Percentiles rank a stretch among this genome's conserved stretches.
phyloP scores from a whole-genome alignment of 768 basidiomycete species.

The Mycena kentingensis region DNA sequence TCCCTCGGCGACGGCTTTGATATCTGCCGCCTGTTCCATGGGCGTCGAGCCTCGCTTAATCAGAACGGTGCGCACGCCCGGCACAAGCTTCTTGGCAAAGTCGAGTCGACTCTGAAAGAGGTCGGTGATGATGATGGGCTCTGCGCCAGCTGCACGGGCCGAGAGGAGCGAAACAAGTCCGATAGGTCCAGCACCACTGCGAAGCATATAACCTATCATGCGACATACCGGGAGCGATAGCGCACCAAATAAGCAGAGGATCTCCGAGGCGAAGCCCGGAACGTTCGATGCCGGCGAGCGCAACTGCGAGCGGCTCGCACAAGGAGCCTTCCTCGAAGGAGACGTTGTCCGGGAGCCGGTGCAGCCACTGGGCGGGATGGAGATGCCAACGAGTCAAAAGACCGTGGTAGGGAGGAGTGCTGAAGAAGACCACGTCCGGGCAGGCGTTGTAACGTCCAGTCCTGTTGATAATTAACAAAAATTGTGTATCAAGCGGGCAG shows the following conservation, averaged over 20 bases:
- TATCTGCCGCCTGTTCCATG: constrained; percentile 52
- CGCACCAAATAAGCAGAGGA: constrained; percentile 60
- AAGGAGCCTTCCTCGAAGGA: constrained; percentile 70
- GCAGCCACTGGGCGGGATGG: constrained; percentile 69
- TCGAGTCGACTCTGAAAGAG: constrained; percentile 65
- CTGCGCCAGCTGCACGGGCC: constrained; percentile 67
- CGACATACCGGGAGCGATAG: neutral
- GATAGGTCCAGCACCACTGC: constrained; percentile 70
- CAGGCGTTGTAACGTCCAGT: constrained; percentile 70
- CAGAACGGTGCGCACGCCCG: constrained; percentile 57
- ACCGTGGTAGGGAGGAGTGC: constrained; percentile 72
- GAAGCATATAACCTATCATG: neutral
- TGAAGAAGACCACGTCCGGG: constrained; percentile 62
- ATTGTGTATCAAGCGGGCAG: no score
- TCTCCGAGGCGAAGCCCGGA: constrained; percentile 67
- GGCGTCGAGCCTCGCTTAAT: constrained; percentile 48
- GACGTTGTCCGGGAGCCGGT: constrained; percentile 60
- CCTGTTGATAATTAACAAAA: no score
- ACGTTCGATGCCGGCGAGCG: constrained; percentile 67
- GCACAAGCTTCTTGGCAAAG: constrained; percentile 63
- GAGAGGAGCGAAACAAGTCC: constrained; percentile 63
- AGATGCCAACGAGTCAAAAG: constrained; percentile 67
- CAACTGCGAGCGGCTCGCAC: constrained; percentile 69
- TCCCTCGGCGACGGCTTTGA: constrained; percentile 54
- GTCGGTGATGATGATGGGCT: constrained; percentile 71